Percentiles rank a stretch among this genome's conserved stretches.
phyloP scores from a whole-genome alignment of 2,329 filamentous ascomycete species.

The Penicillium sp. region DNA sequence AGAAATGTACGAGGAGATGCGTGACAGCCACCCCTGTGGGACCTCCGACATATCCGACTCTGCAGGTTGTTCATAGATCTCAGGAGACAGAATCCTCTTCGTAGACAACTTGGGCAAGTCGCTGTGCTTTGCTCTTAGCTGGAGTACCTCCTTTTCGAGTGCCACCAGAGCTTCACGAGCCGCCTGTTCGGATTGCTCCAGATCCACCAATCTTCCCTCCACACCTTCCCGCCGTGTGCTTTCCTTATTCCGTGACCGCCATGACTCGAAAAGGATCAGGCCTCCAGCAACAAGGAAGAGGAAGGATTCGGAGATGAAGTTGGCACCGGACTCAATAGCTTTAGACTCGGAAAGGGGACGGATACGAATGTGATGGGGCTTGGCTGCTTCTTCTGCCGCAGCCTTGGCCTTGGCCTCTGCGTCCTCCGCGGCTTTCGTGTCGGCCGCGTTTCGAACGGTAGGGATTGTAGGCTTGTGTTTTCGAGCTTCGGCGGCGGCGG shows the following conservation, averaged over 20 bases:
- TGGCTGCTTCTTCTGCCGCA: constrained; percentile 46
- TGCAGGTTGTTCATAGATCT: constrained; percentile 38
- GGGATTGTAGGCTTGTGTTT: constrained; percentile 53
- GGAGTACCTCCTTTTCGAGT: constrained; percentile 48
- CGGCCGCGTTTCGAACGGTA: constrained; percentile 62
- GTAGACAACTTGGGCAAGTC: constrained; percentile 26
- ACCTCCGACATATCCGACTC: constrained; percentile 11
- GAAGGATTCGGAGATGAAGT: constrained; percentile 67
- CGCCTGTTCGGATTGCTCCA: constrained; percentile 52
- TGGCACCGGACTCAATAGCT: constrained; percentile 67
- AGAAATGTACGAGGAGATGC: constrained; percentile 35
- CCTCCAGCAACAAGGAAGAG: constrained; percentile 63
- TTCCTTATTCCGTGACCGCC: constrained; percentile 61
- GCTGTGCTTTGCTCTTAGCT: constrained; percentile 40
- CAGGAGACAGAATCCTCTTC: constrained; percentile 39
- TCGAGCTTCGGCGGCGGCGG: constrained; percentile 55
- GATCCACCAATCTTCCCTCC: constrained; percentile 55
- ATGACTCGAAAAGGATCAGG: constrained; percentile 62
- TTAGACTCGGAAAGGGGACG: constrained; percentile 64
- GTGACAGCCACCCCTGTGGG: constrained; percentile 34
- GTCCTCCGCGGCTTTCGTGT: constrained; percentile 56
- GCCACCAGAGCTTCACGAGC: constrained; percentile 42
- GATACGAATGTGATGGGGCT: constrained; percentile 54
- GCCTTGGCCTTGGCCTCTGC: constrained; percentile 46
- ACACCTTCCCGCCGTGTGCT: constrained; percentile 59